phyloP scores from a whole-genome alignment of 768 basidiomycete species.

The Asterophora parasitica region DNA sequence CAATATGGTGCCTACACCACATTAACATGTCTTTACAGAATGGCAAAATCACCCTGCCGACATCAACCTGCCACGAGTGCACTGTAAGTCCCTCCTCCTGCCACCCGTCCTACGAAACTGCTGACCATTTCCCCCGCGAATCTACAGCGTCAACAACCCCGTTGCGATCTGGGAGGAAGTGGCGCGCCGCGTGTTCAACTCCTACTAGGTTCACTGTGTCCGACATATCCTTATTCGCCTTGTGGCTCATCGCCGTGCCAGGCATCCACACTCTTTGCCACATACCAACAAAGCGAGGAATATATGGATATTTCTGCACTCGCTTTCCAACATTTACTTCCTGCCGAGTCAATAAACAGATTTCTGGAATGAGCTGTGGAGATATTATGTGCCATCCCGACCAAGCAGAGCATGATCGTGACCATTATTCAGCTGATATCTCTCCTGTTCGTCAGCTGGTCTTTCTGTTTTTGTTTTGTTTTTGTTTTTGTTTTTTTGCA shows the following conservation, averaged over 20 bases:
- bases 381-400: too few species aligned
- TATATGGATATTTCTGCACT: not conserved
- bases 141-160: slow-evolving; percentile 51
- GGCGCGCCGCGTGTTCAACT: slow-evolving; percentile 26
- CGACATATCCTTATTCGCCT: slow-evolving; percentile 1
- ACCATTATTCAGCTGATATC: too few species aligned
- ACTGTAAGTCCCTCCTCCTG: slow-evolving; percentile 38
- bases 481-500: too few species aligned
- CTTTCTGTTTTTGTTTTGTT: too few species aligned
- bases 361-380: too few species aligned
- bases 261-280: not conserved
- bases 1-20: too few species aligned
- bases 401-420: too few species aligned
- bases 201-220: slow-evolving; percentile 11
- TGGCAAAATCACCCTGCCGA: slow-evolving; percentile 56
- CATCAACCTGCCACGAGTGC: slow-evolving; percentile 44
- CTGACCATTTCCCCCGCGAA: slow-evolving; percentile 3
- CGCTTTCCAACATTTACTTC: not conserved
- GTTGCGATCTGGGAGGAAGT: slow-evolving; percentile 49
- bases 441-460: too few species aligned
- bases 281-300: not conserved
- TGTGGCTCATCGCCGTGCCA: not conserved
- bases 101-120: slow-evolving; percentile 1
- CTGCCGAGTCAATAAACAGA: not conserved
- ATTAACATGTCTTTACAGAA: slow-evolving; percentile 29